Evolutionary conservation across 2,329 filamentous ascomycete species (phyloP).

Genomic region (Xylariaceae sp.): DNA sequence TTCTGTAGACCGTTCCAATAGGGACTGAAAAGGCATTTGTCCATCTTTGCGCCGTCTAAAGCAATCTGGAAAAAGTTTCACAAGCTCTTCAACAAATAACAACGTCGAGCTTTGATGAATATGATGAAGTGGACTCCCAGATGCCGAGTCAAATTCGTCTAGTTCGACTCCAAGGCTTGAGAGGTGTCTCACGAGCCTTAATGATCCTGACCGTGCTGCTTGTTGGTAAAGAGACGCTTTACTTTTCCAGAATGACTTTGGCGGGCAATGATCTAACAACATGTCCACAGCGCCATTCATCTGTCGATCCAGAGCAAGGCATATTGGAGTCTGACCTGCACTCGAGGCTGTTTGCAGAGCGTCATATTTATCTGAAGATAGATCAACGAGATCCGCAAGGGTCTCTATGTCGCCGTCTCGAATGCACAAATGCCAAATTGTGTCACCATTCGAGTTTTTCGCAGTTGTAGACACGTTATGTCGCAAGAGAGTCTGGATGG

Average conservation of each 20-base stretch:
- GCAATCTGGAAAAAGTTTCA: conserved; percentile 1
- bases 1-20: too few relatives aligned
- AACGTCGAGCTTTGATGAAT: not conserved
- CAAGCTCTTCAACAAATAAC: not conserved
- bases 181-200: not conserved
- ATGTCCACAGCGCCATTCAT: not conserved
- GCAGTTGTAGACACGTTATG: not conserved
- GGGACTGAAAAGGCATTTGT: not conserved
- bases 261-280: conserved; percentile 1
- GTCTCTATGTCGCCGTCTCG: not conserved
- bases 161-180: conserved; percentile 1
- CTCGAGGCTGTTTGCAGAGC: not conserved
- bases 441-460: not conserved
- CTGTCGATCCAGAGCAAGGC: not conserved
- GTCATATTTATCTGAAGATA: not conserved
- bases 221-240: not conserved
- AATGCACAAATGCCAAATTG: conserved; percentile 3
- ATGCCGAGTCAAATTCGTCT: not conserved
- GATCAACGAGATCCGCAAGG: conserved; percentile 1
- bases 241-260: conserved; percentile 4
- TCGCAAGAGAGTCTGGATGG: not conserved
- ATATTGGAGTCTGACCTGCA: conserved; percentile 2
- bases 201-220: conserved; percentile 3
- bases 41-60: not conserved
- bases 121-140: conserved; percentile 1